Conservation (phyloP, 768 basidiomycete species). For the Mrakia hoshinonis region DNA sequence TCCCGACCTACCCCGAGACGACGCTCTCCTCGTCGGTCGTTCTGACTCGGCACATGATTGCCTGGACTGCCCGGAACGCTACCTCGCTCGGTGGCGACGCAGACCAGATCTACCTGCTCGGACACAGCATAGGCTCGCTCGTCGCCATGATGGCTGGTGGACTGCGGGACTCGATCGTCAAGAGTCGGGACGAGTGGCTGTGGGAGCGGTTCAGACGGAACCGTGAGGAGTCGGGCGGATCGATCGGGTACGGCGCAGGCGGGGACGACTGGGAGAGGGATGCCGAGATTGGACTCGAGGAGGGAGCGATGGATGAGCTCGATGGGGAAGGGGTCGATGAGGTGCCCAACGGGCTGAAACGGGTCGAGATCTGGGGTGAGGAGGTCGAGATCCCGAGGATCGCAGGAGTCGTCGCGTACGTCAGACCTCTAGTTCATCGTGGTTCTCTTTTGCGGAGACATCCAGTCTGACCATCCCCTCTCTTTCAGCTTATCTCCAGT, state of each 20-base stretch:
- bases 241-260: not conserved
- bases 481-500: not conserved
- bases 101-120: not conserved
- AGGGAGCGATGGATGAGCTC: constrained; percentile 5
- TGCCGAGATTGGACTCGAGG: not conserved
- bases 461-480: not conserved
- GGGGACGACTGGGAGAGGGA: not conserved
- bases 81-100: not conserved
- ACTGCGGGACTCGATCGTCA: constrained; percentile 12
- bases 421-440: not conserved
- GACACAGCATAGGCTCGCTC: constrained; percentile 13
- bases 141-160: constrained; percentile 20
- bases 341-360: constrained; percentile 19
- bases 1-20: constrained; percentile 7
- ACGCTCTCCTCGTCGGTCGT: constrained; percentile 7
- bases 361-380: constrained; percentile 14
- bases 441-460: not conserved
- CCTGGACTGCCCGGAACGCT: constrained; percentile 4
- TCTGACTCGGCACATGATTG: not conserved
- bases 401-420: constrained; percentile 9
- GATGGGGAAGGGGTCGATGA: constrained; percentile 23
- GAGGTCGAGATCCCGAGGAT: constrained; percentile 1
- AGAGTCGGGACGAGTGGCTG: constrained; percentile 9
- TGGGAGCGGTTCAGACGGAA: constrained; percentile 5
- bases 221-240: not conserved